Evolutionary conservation across 805 yeast genomes (phyloP).

Genomic region (Ogataea zsoltii): DNA sequence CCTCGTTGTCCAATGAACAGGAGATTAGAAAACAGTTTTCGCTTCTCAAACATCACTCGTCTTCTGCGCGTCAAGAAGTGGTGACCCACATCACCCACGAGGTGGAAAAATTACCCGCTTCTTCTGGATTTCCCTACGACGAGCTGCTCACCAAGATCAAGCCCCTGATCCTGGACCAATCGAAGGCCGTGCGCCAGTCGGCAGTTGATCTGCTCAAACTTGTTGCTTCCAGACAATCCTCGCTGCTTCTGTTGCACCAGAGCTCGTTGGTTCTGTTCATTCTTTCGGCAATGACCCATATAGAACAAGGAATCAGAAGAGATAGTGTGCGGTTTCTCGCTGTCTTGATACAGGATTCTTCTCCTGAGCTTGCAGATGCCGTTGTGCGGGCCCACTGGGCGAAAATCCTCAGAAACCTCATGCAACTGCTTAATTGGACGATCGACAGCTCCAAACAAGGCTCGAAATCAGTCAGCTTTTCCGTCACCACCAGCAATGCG

Average conservation of each 20-base stretch:
- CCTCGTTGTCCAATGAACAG: conserved; percentile 34
- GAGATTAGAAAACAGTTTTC: conserved; percentile 64
- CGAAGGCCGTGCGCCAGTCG: conserved; percentile 62
- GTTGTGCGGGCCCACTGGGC: conserved; percentile 65
- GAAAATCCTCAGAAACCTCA: conserved; percentile 65
- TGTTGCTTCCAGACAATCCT: conserved; percentile 50
- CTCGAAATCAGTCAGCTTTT: conserved; percentile 25
- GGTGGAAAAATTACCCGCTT: conserved; percentile 11
- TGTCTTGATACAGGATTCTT: conserved; percentile 55
- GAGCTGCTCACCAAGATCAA: conserved; percentile 56
- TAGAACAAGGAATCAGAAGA: conserved; percentile 69
- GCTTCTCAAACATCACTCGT: conserved; percentile 71
- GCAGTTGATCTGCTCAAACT: conserved; percentile 48
- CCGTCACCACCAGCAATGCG: conserved; percentile 27
- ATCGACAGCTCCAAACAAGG: conserved; percentile 32
- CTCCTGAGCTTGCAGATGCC: conserved; percentile 39
- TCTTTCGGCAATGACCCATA: conserved; percentile 92
- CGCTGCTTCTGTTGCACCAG: conserved; percentile 61
- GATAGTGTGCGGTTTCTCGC: conserved; percentile 71
- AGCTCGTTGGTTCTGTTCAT: conserved; percentile 67
- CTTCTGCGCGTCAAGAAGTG: conserved; percentile 71
- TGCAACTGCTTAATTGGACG: conserved; percentile 77
- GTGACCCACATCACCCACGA: conserved; percentile 42
- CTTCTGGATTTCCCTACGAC: conserved; percentile 45
- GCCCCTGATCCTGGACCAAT: conserved; percentile 68